phyloP scores from a whole-genome alignment of 768 basidiomycete species.

The Boletus sp. region DNA sequence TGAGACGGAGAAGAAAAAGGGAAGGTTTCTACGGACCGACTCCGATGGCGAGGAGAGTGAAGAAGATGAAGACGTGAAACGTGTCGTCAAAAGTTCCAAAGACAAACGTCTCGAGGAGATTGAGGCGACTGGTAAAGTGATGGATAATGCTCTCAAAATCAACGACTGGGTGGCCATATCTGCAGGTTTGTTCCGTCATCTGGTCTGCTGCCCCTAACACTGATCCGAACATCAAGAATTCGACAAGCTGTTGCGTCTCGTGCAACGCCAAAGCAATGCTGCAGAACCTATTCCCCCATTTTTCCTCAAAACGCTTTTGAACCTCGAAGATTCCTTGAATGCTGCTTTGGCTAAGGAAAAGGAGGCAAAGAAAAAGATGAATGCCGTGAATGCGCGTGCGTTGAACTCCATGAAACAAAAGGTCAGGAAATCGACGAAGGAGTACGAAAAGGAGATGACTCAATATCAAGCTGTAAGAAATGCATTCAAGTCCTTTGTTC shows the following conservation, averaged over 20 bases:
- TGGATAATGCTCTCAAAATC: slow-evolving; percentile 94
- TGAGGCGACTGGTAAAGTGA: slow-evolving; percentile 85
- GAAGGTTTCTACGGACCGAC: slow-evolving; percentile 43
- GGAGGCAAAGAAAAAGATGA: slow-evolving; percentile 93
- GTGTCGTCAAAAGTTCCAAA: slow-evolving; percentile 77
- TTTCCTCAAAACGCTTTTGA: slow-evolving; percentile 71
- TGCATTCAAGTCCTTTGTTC: not conserved
- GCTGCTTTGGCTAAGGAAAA: slow-evolving; percentile 81
- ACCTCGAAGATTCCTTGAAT: slow-evolving; percentile 76
- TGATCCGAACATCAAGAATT: slow-evolving; percentile 62
- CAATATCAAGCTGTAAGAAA: slow-evolving; percentile 71
- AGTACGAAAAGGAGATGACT: slow-evolving; percentile 79
- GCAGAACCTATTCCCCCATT: slow-evolving; percentile 87
- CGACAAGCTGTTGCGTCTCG: slow-evolving; percentile 91
- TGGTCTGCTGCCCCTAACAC: not conserved
- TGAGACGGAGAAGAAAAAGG: slow-evolving; percentile 39
- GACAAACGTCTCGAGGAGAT: slow-evolving; percentile 94
- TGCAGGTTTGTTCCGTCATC: slow-evolving; percentile 54
- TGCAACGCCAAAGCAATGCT: slow-evolving; percentile 81
- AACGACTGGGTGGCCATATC: slow-evolving; percentile 96
- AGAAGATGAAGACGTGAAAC: slow-evolving; percentile 72
- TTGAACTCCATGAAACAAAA: slow-evolving; percentile 99
- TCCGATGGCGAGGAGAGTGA: slow-evolving; percentile 51
- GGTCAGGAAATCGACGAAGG: slow-evolving; percentile 86
- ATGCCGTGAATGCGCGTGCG: slow-evolving; percentile 88